A percentile compares a stretch with the other conserved stretches of the same genome.
phyloP scores from a whole-genome alignment of 805 yeast genomes.

The Candida schatavii region DNA sequence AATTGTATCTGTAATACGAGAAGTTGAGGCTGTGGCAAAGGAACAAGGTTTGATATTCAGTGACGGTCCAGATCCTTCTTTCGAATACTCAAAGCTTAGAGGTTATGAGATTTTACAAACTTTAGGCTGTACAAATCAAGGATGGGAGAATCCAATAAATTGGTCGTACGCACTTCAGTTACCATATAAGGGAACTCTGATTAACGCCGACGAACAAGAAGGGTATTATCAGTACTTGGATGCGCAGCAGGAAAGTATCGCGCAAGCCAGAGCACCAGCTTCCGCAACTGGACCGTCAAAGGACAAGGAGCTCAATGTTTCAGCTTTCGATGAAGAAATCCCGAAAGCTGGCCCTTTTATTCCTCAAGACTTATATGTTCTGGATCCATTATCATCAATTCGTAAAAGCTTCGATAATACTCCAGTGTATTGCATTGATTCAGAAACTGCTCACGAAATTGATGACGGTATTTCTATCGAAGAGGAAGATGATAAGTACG shows the following conservation, averaged over 20 bases:
- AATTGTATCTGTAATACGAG: conserved; percentile 33
- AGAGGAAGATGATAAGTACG: conserved; percentile 24
- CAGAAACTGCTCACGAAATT: conserved; percentile 76
- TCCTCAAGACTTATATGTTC: conserved; percentile 21
- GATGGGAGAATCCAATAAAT: conserved; percentile 46
- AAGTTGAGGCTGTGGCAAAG: conserved; percentile 17
- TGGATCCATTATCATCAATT: conserved; percentile 26
- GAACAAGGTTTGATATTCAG: not conserved
- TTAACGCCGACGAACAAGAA: conserved; percentile 42
- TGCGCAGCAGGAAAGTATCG: not conserved
- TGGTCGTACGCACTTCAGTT: conserved; percentile 47
- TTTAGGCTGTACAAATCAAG: conserved; percentile 22
- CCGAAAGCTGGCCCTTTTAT: not conserved
- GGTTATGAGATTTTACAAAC: conserved; percentile 47
- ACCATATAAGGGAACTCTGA: conserved; percentile 43
- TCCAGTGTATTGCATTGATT: conserved; percentile 80
- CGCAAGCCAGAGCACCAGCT: not conserved
- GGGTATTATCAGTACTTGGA: conserved; percentile 36
- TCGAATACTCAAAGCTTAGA: conserved; percentile 50
- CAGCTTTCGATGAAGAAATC: not conserved
- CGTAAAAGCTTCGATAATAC: conserved; percentile 44
- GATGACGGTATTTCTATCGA: conserved; percentile 87
- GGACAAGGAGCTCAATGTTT: not conserved
- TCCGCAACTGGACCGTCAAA: not conserved
- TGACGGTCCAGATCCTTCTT: conserved; percentile 11